These are phyloP conservation scores for Cicer yamashitae DNA, from an alignment of 306 rosid species.

Conservation along the genomic window DNA sequence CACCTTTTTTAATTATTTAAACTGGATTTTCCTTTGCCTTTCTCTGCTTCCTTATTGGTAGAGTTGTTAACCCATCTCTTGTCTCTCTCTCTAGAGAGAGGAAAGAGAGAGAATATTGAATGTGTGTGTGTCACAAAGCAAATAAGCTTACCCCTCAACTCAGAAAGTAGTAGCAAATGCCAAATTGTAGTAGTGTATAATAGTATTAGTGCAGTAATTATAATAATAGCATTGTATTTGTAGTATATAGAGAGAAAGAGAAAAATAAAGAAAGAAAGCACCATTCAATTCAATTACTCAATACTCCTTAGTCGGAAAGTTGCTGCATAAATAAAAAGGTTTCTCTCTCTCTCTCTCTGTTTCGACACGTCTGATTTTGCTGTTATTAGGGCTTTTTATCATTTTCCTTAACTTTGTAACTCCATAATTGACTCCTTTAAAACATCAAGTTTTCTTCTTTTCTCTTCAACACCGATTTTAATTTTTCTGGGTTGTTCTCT, in stretches of 20 bases:
- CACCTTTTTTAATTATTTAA: background rate
- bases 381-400: slow-evolving; percentile 57
- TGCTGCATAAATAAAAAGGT: slow-evolving; percentile 59
- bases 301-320: slow-evolving; percentile 78
- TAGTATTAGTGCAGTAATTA: slow-evolving; percentile 11
- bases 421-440: slow-evolving; percentile 43
- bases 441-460: slow-evolving; percentile 28
- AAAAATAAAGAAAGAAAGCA: background rate
- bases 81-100: slow-evolving; percentile 45
- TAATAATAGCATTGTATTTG: slow-evolving; percentile 39
- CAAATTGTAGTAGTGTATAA: slow-evolving; percentile 29
- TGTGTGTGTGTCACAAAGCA: slow-evolving; percentile 43
- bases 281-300: slow-evolving; percentile 56
- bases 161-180: slow-evolving; percentile 56
- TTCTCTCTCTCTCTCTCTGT: slow-evolving; percentile 42
- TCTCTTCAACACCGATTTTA: slow-evolving; percentile 37
- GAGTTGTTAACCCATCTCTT: slow-evolving; percentile 55
- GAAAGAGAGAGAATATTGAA: slow-evolving; percentile 12
- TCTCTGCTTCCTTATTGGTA: slow-evolving; percentile 61
- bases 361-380: slow-evolving; percentile 51
- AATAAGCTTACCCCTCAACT: slow-evolving; percentile 35
- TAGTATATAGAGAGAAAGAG: slow-evolving; percentile 10
- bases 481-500: slow-evolving; percentile 40
- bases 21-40: slow-evolving; percentile 27
- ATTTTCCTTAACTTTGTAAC: slow-evolving; percentile 48